Evolutionary conservation across 768 basidiomycete genomes (phyloP), one percentile per base, ranked within the genome.

Genomic region (Candolleomyces efflorescens): DNA sequence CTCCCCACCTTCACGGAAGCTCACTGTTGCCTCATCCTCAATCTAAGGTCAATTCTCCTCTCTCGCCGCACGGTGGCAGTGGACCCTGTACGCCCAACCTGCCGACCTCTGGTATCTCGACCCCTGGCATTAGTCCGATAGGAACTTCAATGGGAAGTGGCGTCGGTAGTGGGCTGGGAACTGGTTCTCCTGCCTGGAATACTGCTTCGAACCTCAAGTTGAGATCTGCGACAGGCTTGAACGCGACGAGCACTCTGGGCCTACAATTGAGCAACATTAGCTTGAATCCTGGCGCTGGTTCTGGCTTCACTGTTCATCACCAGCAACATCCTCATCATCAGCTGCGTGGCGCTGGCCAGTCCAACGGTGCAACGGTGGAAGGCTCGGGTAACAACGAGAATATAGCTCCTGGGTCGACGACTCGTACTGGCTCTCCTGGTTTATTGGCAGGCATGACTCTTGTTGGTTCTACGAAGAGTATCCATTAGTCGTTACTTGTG

Each of bases 151-250:
- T 50, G 17, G 7, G 7, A 3, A 18, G 12, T 37, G 51, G 51
- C 2, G 6, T 5, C 17, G 36, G 17, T 24, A 48, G 56, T 20
- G 56, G 56, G 11, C 37, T 57, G 2, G 56, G 47, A 22, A 27
- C 56, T 53, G 56, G 56, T 26, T 58, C 56, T 51, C 56, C 49
- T 26, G 27, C 49, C 15, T 58, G 56, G 56, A 58, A 58, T 53
- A 23, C 39, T 20, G 15, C 51, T 18, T 26, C 51, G 10, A 20
- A 20, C 49, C 26, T 38, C 11, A 26, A 6, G 26, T n/a, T n/a
- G 32, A 27, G 7, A 26, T 18, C 32, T 37, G 38, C 53, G n/a
- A 36, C 45, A 3, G 39, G 27, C 3, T 9, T 53, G 59, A 59
- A 61, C 20, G 50, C 63, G 18, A 61, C 37, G 37, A 53, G 36